Conservation (phyloP, 768 basidiomycete species). For the Podaxis pistillaris region DNA sequence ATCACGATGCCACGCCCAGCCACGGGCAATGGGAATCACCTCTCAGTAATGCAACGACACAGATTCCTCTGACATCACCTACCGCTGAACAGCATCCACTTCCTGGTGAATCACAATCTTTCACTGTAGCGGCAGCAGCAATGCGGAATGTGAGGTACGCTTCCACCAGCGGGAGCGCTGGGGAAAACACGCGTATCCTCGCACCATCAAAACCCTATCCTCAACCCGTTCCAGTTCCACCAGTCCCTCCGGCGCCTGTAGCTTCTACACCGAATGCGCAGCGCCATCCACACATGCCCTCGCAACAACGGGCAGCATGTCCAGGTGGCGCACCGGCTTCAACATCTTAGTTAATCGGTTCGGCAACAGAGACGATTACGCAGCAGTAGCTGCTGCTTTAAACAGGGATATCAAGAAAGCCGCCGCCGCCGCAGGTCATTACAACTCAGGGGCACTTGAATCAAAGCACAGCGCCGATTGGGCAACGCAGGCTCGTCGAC, state of each 20-base stretch:
- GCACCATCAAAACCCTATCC: conserved; percentile 17
- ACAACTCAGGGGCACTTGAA: background rate
- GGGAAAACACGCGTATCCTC: conserved; percentile 19
- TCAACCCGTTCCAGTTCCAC: conserved; percentile 16
- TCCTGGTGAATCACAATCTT: conserved; percentile 14
- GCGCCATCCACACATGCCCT: conserved; percentile 1
- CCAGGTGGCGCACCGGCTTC: conserved; percentile 3
- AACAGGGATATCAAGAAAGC: conserved; percentile 2
- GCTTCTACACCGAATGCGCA: background rate
- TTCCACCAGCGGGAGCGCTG: conserved; percentile 23
- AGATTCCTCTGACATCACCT: background rate
- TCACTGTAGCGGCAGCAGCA: conserved; percentile 24
- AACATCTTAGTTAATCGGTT: background rate
- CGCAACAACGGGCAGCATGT: conserved; percentile 20
- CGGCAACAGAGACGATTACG: conserved; percentile 10
- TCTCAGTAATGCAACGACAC: conserved; percentile 14
- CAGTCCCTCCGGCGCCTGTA: background rate
- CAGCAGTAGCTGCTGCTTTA: conserved; percentile 4
- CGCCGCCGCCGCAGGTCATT: conserved; percentile 1
- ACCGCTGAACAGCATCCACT: background rate
- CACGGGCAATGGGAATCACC: conserved; percentile 20
- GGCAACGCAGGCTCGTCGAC: background rate
- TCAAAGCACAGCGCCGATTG: background rate
- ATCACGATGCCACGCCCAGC: conserved; percentile 17
- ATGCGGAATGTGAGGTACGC: conserved; percentile 20